Base-by-base conservation (phyloP, 371 early-diverging fungal species). In the Zancudomyces culisetae region DNA sequence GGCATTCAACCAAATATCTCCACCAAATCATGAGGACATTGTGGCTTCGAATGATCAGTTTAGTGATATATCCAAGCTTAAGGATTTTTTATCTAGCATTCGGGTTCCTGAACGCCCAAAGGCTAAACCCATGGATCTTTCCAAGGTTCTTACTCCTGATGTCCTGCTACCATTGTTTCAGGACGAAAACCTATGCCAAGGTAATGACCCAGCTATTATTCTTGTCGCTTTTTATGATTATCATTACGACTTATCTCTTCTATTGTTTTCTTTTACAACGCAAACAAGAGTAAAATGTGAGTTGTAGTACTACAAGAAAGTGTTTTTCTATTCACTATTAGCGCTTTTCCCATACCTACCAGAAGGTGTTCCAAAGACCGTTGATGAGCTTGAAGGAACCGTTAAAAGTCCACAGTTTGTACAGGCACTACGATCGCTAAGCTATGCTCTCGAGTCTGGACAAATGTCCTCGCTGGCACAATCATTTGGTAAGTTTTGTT, bases 331-430 rank as follows among this genome's bases (percentile, higher is more conserved):
- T n/a, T 27, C 10, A 26, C 2, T 27, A 48, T 27, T 61, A 30
- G 64, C 78, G 2, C 59, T 85, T 46, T 81, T 79, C 58, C 80
- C 83, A 22, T 71, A 72, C 49, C 62, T 83, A 12, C 81, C 76
- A 2, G 76, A 76, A 35, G 60, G 63, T 8, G 48, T 62, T 3
- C 59, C 60, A 19, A 64, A 61, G 18, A 68, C 75, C 0, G 62
- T 66, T 12, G 76, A 71, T 42, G 70, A 77, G 39, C 60, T 81
- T 18, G 71, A 73, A 6, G 72, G 74, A 46, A 69, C 82, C 18
- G 65, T 80, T 1, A 64, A 71, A 22, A 76, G 77, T 27, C 76
- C 81, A 43, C 80, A 80, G 56, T 83, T 85, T 60, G 72, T 71
- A 43, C 77, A 80, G 62, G 74, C 83, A 30, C 61, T 83, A 39